Evolutionary conservation across 2,329 filamentous ascomycete species (phyloP).

Genomic region (Colletotrichum sp.): DNA sequence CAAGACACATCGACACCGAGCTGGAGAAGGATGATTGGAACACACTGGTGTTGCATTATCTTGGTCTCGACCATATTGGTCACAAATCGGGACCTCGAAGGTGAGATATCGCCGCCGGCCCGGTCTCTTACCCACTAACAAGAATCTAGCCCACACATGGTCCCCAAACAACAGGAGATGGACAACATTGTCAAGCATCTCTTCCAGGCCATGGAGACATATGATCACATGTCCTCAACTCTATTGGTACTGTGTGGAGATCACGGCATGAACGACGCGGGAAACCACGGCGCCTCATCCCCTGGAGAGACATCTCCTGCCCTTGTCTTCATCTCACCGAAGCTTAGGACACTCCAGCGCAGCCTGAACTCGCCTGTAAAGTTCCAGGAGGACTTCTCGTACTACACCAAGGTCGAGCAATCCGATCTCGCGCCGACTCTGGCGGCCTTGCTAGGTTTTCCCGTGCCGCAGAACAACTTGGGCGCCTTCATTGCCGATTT

Average conservation of each 20-base stretch:
- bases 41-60: slow-evolving; percentile 91
- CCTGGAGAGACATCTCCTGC: slow-evolving; percentile 94
- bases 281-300: slow-evolving; percentile 94
- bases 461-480: slow-evolving; percentile 87
- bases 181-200: slow-evolving; percentile 80
- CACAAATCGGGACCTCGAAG: slow-evolving; percentile 92
- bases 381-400: slow-evolving; percentile 76
- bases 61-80: slow-evolving; percentile 95
- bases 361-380: slow-evolving; percentile 56
- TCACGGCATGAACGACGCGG: slow-evolving; percentile 99
- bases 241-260: slow-evolving; percentile 89
- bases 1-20: slow-evolving; percentile 82
- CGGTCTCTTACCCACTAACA: neutral
- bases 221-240: slow-evolving; percentile 76
- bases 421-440: slow-evolving; percentile 93
- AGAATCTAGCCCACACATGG: slow-evolving; percentile 77
- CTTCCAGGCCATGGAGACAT: slow-evolving; percentile 74
- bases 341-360: slow-evolving; percentile 64
- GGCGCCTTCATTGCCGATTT: slow-evolving; percentile 85
- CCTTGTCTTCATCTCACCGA: slow-evolving; percentile 88
- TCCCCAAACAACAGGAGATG: slow-evolving; percentile 94
- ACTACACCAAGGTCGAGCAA: slow-evolving; percentile 87
- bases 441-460: slow-evolving; percentile 85
- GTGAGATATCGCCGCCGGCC: slow-evolving; percentile 42
- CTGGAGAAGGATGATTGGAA: slow-evolving; percentile 84